A percentile compares a stretch with the other conserved stretches of the same genome.
Evolutionary conservation across 306 rosid species (phyloP).

Genomic region (Cicer judaicum): DNA sequence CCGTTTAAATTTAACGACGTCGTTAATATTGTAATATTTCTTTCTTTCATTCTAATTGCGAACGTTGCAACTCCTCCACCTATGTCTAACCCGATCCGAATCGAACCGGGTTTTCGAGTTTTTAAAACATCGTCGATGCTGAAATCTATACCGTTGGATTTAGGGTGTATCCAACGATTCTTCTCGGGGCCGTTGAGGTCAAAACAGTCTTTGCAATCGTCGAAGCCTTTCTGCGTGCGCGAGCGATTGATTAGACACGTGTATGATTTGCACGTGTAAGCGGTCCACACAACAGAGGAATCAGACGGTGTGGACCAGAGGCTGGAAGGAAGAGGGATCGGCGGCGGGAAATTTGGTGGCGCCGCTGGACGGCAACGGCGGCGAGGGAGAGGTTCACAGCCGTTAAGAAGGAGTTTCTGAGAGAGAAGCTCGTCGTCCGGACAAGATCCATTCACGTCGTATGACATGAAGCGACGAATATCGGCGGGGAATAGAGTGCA

Average conservation of each 20-base stretch:
- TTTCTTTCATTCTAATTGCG: conserved; percentile 52
- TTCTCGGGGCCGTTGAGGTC: conserved; percentile 50
- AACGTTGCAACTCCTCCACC: conserved; percentile 59
- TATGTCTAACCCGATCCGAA: conserved; percentile 54
- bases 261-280: conserved; percentile 58
- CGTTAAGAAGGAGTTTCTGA: conserved; percentile 59
- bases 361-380: conserved; percentile 55
- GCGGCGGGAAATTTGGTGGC: conserved; percentile 24
- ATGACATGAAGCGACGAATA: conserved; percentile 53
- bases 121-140: conserved; percentile 53
- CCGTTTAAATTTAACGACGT: conserved; percentile 58
- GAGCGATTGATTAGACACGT: conserved; percentile 51
- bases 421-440: conserved; percentile 56
- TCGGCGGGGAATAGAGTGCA: conserved; percentile 50
- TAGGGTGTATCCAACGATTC: conserved; percentile 39
- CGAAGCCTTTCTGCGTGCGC: conserved; percentile 41
- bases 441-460: conserved; percentile 57
- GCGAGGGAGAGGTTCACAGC: conserved; percentile 62
- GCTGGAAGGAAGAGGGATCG: conserved; percentile 46
- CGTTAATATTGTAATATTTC: conserved; percentile 46
- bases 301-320: conserved; percentile 55
- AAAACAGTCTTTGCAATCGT: conserved; percentile 59
- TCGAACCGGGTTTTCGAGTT: conserved; percentile 41
- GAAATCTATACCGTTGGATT: conserved; percentile 50
- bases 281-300: conserved; percentile 56